A percentile compares a stretch with the other conserved stretches of the same genome.
These are phyloP conservation scores for Lanmaoa pseudosensibilis DNA, from an alignment of 768 basidiomycete species.

Conservation along the genomic window DNA sequence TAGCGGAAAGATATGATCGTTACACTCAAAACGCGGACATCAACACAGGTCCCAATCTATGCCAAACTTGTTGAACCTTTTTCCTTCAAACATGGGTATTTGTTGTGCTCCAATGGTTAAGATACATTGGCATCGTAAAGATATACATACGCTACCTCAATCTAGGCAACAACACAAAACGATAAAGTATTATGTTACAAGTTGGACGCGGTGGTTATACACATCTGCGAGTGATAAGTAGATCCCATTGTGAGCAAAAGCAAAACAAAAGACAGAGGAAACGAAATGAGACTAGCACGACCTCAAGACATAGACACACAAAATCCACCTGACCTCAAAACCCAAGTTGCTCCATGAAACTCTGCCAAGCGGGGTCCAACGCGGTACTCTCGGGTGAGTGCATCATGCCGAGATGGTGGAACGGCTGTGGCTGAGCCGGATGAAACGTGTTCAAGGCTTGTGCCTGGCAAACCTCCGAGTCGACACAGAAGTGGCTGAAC, in stretches of 20 bases:
- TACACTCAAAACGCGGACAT: background rate
- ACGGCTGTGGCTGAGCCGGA: slow-evolving; percentile 16
- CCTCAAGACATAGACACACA: too few relatives aligned
- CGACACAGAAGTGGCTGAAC: slow-evolving; percentile 18
- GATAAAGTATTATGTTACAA: background rate
- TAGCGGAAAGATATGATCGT: too few relatives aligned
- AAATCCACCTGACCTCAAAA: slow-evolving; percentile 29
- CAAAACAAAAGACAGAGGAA: background rate
- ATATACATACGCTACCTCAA: too few relatives aligned
- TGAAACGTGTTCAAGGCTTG: slow-evolving; percentile 18
- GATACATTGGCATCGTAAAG: too few relatives aligned
- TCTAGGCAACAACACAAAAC: too few relatives aligned
- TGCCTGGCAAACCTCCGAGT: slow-evolving; percentile 13
- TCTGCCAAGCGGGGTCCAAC: slow-evolving; percentile 65
- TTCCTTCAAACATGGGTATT: background rate
- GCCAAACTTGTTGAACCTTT: background rate
- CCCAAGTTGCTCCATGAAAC: slow-evolving; percentile 68
- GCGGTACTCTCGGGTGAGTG: slow-evolving; percentile 31
- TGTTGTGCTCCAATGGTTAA: background rate
- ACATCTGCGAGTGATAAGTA: background rate
- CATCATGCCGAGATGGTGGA: slow-evolving; percentile 2
- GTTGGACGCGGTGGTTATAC: too few relatives aligned
- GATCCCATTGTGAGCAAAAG: background rate
- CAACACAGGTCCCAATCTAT: background rate
- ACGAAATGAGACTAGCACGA: background rate